Conservation (phyloP, 306 rosid genomes). For the Quercus glauca region DNA sequence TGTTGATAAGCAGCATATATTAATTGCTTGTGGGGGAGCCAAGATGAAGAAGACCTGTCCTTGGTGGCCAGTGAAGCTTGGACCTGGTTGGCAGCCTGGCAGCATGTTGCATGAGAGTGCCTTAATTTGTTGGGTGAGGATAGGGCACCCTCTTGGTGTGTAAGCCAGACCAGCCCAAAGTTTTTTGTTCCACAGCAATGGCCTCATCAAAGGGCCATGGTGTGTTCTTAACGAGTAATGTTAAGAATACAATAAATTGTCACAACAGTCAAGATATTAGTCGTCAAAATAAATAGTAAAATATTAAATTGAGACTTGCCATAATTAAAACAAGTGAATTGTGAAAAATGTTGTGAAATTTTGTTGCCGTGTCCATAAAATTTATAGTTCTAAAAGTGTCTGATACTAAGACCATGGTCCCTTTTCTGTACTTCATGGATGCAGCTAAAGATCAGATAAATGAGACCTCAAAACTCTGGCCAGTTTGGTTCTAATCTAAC, state of each 20-base stretch:
- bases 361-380: no score
- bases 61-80: not conserved
- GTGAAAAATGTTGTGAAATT: no score
- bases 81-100: not conserved
- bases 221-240: not conserved
- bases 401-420: not conserved
- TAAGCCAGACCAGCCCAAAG: not conserved
- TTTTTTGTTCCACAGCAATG: not conserved
- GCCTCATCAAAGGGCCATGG: conserved; percentile 12
- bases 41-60: conserved; percentile 22
- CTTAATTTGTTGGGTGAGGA: not conserved
- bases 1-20: conserved; percentile 22
- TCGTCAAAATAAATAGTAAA: no score
- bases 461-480: conserved; percentile 35
- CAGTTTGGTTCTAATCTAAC: conserved; percentile 6
- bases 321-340: no score
- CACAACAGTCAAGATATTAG: no score
- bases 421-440: conserved; percentile 7
- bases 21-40: conserved; percentile 25
- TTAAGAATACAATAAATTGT: not conserved
- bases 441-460: conserved; percentile 13
- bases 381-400: not conserved
- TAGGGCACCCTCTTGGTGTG: conserved; percentile 15
- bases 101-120: conserved; percentile 28
- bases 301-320: no score